phyloP scores from a whole-genome alignment of 176 grass and related monocot genomes.

The Areca catechu region DNA sequence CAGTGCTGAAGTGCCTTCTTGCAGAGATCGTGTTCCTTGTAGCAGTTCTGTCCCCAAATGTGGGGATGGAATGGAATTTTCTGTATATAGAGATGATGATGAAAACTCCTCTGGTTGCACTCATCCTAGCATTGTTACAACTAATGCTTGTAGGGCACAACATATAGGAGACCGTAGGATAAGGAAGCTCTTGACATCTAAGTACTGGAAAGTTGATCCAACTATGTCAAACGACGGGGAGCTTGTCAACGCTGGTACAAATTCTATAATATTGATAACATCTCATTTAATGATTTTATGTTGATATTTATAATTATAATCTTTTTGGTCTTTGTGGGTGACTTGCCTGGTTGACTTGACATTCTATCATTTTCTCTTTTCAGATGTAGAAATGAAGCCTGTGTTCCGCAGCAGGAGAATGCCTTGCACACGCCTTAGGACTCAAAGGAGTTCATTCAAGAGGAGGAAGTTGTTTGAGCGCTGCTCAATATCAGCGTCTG shows the following conservation, averaged over 20 bases:
- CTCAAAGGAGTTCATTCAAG: conserved; percentile 79
- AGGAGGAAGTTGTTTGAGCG: conserved; percentile 66
- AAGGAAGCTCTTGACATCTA: conserved; percentile 58
- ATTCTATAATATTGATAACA: conserved; percentile 21
- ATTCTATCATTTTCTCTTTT: conserved; percentile 20
- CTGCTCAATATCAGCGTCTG: conserved; percentile 15
- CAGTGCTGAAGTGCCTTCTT: conserved; percentile 54
- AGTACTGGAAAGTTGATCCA: conserved; percentile 46
- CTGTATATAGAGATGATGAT: conserved; percentile 68
- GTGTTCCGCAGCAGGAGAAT: conserved; percentile 58
- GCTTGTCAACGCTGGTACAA: conserved; percentile 51
- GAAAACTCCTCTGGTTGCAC: conserved; percentile 92
- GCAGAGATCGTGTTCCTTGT: conserved; percentile 28
- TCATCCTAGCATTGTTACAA: conserved; percentile 48
- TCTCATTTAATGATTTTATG: neutral
- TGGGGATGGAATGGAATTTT: conserved; percentile 19
- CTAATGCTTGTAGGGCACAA: conserved; percentile 43
- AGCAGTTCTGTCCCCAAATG: conserved; percentile 37
- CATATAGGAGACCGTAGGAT: conserved; percentile 46
- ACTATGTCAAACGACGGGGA: conserved; percentile 35
- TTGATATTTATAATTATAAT: neutral
- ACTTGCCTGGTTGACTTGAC: no score
- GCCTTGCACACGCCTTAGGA: conserved; percentile 79
- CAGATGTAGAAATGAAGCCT: conserved; percentile 65
- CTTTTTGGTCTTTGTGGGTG: neutral